A percentile compares a stretch with the other conserved stretches of the same genome.
phyloP scores from a whole-genome alignment of 2,329 filamentous ascomycete species.

The Colletotrichum eremochloae region DNA sequence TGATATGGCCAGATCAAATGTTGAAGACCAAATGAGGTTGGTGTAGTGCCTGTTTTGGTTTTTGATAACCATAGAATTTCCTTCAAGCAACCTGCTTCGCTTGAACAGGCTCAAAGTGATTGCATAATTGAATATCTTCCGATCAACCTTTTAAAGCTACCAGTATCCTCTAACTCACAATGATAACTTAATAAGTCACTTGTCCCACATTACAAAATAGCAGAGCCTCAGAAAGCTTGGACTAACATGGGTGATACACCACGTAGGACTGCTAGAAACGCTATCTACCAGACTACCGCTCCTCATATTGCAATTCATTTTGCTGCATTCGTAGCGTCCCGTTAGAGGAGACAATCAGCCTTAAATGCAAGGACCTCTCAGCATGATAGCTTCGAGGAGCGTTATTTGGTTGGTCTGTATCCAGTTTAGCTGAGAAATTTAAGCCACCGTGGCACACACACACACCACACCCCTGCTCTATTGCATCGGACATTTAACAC shows the following conservation, averaged over 20 bases:
- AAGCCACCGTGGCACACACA: constrained; percentile 23
- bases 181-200: too few species aligned
- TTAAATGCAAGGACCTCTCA: background rate
- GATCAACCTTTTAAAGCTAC: too few species aligned
- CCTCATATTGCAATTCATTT: background rate
- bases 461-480: background rate
- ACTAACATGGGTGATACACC: background rate
- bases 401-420: background rate
- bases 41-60: too few species aligned
- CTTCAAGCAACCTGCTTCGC: too few species aligned
- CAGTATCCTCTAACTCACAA: too few species aligned
- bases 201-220: background rate
- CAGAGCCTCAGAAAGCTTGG: background rate
- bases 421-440: background rate
- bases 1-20: too few species aligned
- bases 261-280: background rate
- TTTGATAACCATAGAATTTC: too few species aligned
- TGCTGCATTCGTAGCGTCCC: background rate
- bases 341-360: background rate
- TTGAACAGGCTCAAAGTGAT: too few species aligned
- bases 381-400: background rate
- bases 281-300: background rate
- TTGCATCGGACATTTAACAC: constrained; percentile 6
- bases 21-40: too few species aligned
- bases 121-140: too few species aligned